Evolutionary conservation across 768 basidiomycete species (phyloP).

Genomic region (Clavaria fumosa): DNA sequence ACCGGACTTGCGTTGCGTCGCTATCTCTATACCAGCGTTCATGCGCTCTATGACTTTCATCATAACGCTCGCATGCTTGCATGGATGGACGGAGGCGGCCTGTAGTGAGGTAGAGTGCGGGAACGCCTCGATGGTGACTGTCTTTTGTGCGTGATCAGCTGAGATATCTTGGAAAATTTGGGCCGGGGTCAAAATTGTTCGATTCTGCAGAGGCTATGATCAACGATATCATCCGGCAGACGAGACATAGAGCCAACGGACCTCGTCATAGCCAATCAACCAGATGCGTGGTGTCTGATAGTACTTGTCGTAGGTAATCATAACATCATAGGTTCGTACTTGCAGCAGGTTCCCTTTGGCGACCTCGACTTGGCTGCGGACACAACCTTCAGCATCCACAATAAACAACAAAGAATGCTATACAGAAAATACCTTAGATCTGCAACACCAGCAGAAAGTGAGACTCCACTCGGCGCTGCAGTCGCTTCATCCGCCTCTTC

Average conservation of each 20-base stretch:
- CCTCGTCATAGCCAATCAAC: slow-evolving; percentile 97
- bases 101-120: slow-evolving; percentile 80
- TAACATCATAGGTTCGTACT: slow-evolving; percentile 97
- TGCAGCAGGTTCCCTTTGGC: slow-evolving; percentile 77
- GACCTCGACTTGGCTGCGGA: slow-evolving; percentile 39
- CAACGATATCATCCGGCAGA: slow-evolving; percentile 3
- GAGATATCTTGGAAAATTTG: slow-evolving; percentile 98
- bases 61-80: slow-evolving; percentile 98
- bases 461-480: slow-evolving; percentile 36
- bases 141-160: slow-evolving; percentile 94
- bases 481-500: slow-evolving; percentile 84
- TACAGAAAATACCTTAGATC: slow-evolving; percentile 32
- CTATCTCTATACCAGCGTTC: slow-evolving; percentile 80
- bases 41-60: slow-evolving; percentile 99
- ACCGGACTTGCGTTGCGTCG: slow-evolving; percentile 41
- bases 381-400: slow-evolving; percentile 1
- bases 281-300: slow-evolving; percentile 98
- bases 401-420: neutral
- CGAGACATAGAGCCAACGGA: slow-evolving; percentile 17
- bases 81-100: slow-evolving; percentile 91
- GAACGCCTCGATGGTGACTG: slow-evolving; percentile 96
- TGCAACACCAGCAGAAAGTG: slow-evolving; percentile 19
- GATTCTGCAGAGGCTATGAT: slow-evolving; percentile 39
- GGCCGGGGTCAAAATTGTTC: slow-evolving; percentile 69
- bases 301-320: slow-evolving; percentile 99